A percentile compares a stretch with the other conserved stretches of the same genome.
phyloP scores from a whole-genome alignment of 1,284 basidiomycete species.

The Phaffia rhodozyma region DNA sequence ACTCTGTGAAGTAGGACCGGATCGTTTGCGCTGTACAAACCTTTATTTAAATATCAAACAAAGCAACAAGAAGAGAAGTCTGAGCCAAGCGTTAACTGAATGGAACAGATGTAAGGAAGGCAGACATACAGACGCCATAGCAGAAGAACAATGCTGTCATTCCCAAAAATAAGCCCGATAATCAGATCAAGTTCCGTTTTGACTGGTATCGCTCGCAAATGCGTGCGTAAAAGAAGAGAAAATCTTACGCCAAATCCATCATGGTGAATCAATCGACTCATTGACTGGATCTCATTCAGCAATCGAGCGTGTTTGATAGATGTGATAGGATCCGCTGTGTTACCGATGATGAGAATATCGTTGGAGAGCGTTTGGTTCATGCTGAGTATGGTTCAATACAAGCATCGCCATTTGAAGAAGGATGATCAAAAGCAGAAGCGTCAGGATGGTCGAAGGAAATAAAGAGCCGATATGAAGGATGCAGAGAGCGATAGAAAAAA shows the following conservation, averaged over 20 bases:
- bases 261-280: conserved; percentile 7
- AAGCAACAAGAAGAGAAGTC: too few species aligned
- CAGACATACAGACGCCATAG: conserved; percentile 1
- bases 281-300: conserved; percentile 4
- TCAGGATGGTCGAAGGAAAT: neutral
- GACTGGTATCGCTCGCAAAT: neutral
- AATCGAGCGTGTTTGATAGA: conserved; percentile 3
- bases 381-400: neutral
- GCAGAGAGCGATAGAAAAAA: neutral
- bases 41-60: too few species aligned
- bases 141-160: neutral
- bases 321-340: conserved; percentile 14
- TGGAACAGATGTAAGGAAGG: neutral
- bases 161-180: too few species aligned
- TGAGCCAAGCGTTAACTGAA: neutral
- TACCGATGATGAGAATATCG: conserved; percentile 12
- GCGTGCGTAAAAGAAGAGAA: neutral
- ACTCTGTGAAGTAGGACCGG: conserved; percentile 4
- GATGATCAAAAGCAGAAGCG: neutral
- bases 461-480: too few species aligned
- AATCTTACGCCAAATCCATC: conserved; percentile 11
- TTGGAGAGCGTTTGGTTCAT: conserved; percentile 10
- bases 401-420: too few species aligned
- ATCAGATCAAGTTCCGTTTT: too few species aligned
- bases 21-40: conserved; percentile 11